Base-by-base conservation (phyloP, 1,139 yeast genomes). In the Geotrichum citri-aurantii region DNA sequence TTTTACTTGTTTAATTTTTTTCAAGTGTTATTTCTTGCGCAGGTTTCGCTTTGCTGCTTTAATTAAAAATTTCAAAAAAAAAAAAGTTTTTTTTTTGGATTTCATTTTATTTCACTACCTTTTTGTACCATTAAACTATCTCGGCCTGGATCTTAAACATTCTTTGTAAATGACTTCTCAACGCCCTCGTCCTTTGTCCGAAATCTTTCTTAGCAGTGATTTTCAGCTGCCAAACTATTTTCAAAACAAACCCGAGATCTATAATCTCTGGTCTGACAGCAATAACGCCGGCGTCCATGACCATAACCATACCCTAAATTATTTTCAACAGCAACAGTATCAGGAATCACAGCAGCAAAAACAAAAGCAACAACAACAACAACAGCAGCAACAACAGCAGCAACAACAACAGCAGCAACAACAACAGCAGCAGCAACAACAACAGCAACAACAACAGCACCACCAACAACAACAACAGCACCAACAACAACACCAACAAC, bases 331-430 rank as follows among this genome's bases (percentile, higher is more conserved):
- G 50, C 71, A 71, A 59, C 72, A 72, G 42, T n/a, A 37, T 1
- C 42, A 59, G 58, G 60, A n/a, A 69, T 73, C n/a, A 61, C 72
- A 59, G 75, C 71, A 50, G 72, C 72, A 55, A 72, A 72, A 73
- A 73, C 75, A 12, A 65, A 72, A 14, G 74, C 70, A 24, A 61
- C 70, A 23, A 14, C 37, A 31, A 11, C 37, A 31, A 14, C 10
- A 31, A 11, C 37, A 31, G 37, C 37, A 31, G 37, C 37, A 61
- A 69, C 54, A 71, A 69, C 55, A 63, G 62, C 55, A 62, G 63
- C n/a, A n/a, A n/a, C n/a, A n/a, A n/a, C 40, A 31, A 31, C 14
- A 4, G 11, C 40, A 31, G 3, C 40, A 7, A 12, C 12, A 31
- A 6, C 42, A 61, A 69, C 55, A 72, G 69, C 56, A 63, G 62